phyloP scores from a whole-genome alignment of 495 filamentous ascomycete species.

The Daldinia loculata region DNA sequence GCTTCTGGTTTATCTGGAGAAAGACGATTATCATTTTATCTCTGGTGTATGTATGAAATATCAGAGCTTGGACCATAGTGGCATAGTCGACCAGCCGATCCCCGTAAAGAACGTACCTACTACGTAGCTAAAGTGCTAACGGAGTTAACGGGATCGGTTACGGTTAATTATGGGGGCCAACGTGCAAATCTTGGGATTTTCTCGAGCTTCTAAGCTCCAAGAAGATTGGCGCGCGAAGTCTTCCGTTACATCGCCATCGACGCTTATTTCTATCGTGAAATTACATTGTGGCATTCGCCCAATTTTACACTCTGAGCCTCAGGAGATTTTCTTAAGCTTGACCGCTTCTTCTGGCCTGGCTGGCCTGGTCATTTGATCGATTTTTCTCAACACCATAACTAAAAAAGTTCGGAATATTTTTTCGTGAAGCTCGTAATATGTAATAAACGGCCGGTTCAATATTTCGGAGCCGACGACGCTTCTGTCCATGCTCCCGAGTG shows the following conservation, averaged over 20 bases:
- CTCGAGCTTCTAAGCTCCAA: conserved; percentile 10
- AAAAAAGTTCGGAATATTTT: conserved; percentile 8
- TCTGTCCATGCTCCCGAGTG: not conserved
- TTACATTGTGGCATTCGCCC: conserved; percentile 35
- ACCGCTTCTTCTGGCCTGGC: conserved; percentile 29
- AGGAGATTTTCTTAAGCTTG: conserved; percentile 22
- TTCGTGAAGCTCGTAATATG: not conserved
- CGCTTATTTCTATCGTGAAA: conserved; percentile 30
- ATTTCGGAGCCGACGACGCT: conserved; percentile 14
- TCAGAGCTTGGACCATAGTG: not conserved
- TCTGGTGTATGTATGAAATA: not conserved
- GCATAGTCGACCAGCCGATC: not conserved
- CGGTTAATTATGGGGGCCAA: conserved; percentile 39
- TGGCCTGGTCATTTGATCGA: conserved; percentile 18
- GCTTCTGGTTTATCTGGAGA: conserved; percentile 18
- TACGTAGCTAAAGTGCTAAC: not conserved
- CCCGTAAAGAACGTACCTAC: not conserved
- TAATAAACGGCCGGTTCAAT: conserved; percentile 6
- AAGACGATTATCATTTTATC: conserved; percentile 4
- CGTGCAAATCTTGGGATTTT: not conserved
- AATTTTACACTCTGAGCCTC: conserved; percentile 27
- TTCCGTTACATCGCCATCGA: conserved; percentile 30
- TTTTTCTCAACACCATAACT: conserved; percentile 13
- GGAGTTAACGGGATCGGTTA: conserved; percentile 35
- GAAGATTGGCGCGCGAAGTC: not conserved